These are phyloP conservation scores for Hypoxylon lenormandii DNA, from an alignment of 495 filamentous ascomycete species.

Conservation along the genomic window DNA sequence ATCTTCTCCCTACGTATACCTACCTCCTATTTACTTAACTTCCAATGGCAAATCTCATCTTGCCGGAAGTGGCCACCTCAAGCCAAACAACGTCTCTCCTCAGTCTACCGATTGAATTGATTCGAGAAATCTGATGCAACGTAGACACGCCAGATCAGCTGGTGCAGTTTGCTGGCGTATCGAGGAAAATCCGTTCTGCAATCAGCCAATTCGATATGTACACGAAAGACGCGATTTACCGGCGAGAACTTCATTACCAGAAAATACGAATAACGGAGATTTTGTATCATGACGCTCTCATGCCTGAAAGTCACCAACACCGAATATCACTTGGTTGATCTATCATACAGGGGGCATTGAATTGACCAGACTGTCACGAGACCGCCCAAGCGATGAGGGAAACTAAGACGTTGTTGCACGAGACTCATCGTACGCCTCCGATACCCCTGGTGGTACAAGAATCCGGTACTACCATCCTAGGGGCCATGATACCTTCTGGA, in stretches of 20 bases:
- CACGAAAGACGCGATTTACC: conserved; percentile 7
- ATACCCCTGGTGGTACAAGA: no score
- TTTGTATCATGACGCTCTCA: no score
- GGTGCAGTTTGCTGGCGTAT: conserved; percentile 5
- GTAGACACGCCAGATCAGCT: not conserved
- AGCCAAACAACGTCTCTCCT: not conserved
- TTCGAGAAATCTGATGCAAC: conserved; percentile 6
- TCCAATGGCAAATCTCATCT: not conserved
- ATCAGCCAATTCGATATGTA: not conserved
- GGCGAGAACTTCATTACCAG: not conserved
- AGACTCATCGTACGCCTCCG: no score
- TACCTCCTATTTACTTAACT: not conserved
- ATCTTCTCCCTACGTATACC: not conserved
- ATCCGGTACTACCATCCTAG: no score
- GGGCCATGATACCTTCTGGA: no score
- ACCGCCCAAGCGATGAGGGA: no score
- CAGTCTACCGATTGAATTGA: conserved; percentile 10
- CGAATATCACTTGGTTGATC: no score
- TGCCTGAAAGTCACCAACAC: no score
- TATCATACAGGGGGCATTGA: no score
- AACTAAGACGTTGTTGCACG: no score
- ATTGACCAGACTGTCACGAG: no score
- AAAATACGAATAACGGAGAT: no score
- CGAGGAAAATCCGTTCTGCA: not conserved
- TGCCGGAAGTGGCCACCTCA: not conserved